A percentile compares a stretch with the other conserved stretches of the same genome.
Conservation (phyloP, 1,139 yeast genomes). For the Saccharomycopsis phalli region DNA sequence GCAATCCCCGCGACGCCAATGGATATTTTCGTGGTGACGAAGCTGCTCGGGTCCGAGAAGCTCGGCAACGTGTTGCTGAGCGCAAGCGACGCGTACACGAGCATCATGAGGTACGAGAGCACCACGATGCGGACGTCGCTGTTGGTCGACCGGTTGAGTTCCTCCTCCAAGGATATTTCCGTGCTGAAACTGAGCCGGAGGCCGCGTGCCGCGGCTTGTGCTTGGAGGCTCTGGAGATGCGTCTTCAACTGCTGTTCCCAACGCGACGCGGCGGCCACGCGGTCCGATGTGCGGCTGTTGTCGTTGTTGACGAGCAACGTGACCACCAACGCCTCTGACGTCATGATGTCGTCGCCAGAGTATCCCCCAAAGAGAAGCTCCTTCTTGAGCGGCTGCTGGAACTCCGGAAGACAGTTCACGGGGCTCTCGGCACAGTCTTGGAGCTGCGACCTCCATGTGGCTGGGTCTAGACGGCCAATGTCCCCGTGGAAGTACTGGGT, state of each 20-base stretch:
- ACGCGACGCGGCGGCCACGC: constrained; percentile 36
- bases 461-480: constrained; percentile 24
- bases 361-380: constrained; percentile 60
- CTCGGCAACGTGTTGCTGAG: constrained; percentile 49
- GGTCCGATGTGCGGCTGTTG: constrained; percentile 31
- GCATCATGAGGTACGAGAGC: constrained; percentile 81
- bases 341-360: constrained; percentile 38
- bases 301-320: constrained; percentile 59
- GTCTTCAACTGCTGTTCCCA: constrained; percentile 63
- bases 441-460: constrained; percentile 30
- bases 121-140: constrained; percentile 67
- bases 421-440: constrained; percentile 68
- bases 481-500: constrained; percentile 81
- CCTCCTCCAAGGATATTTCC: constrained; percentile 75
- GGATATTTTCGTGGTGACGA: constrained; percentile 58
- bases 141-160: constrained; percentile 70
- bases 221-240: constrained; percentile 40
- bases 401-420: constrained; percentile 80
- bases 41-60: constrained; percentile 25
- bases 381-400: constrained; percentile 81
- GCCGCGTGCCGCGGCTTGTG: constrained; percentile 36
- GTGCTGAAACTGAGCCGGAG: constrained; percentile 68
- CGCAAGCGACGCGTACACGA: constrained; percentile 77
- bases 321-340: constrained; percentile 64
- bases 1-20: constrained; percentile 76